Conservation (phyloP, 495 filamentous ascomycete genomes). For the Penicillium pancosmium region DNA sequence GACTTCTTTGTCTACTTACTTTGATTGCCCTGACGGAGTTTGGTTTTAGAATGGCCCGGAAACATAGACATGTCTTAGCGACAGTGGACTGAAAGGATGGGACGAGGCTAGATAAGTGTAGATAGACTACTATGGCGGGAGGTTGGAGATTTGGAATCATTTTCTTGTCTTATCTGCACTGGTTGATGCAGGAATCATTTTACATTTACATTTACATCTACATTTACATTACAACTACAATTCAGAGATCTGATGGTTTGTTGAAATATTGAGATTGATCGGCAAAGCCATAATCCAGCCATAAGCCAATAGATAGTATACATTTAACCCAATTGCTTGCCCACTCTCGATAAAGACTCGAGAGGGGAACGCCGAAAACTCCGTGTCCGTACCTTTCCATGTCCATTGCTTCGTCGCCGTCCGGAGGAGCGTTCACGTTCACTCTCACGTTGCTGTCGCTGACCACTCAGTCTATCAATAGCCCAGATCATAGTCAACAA, state of each 20-base stretch:
- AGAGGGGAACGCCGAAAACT: conserved; percentile 45
- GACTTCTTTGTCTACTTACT: too few species aligned
- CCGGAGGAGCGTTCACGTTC: conserved; percentile 26
- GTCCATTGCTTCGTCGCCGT: conserved; percentile 43
- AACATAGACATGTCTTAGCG: too few species aligned
- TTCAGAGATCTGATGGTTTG: too few species aligned
- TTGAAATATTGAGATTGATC: too few species aligned
- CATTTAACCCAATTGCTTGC: conserved; percentile 31
- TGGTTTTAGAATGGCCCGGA: too few species aligned
- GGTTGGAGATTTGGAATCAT: too few species aligned
- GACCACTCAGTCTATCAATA: conserved; percentile 46
- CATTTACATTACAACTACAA: not conserved
- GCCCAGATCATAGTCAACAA: conserved; percentile 51
- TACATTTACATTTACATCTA: not conserved
- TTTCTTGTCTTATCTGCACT: too few species aligned
- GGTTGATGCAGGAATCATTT: too few species aligned
- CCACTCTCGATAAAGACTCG: conserved; percentile 21
- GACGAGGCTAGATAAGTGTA: too few species aligned
- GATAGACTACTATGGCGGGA: too few species aligned
- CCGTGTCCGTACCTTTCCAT: conserved; percentile 31
- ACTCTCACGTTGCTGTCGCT: conserved; percentile 23
- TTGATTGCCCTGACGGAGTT: too few species aligned
- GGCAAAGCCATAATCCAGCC: not conserved
- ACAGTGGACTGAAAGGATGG: too few species aligned
- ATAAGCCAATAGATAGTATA: not conserved